phyloP scores from a whole-genome alignment of 2,329 filamentous ascomycete genomes.

The Xylaria sp. region DNA sequence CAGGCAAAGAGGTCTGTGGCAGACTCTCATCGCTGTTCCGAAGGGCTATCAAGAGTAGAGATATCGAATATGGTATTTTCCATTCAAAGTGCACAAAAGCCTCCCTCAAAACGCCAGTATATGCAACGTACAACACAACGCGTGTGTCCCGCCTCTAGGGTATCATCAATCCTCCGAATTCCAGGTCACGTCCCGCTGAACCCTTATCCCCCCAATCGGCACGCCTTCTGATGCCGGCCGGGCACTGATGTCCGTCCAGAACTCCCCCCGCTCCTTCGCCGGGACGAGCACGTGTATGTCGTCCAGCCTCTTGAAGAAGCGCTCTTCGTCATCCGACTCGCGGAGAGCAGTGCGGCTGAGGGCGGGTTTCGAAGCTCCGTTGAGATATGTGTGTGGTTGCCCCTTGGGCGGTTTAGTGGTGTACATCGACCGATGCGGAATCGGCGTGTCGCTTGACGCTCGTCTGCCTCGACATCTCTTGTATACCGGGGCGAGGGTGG shows the following conservation, averaged over 20 bases:
- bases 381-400: constrained; percentile 16
- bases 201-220: constrained; percentile 30
- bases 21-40: neutral
- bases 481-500: constrained; percentile 32
- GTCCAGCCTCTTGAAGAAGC: constrained; percentile 33
- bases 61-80: constrained; percentile 13
- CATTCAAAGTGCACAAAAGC: neutral
- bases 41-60: constrained; percentile 10
- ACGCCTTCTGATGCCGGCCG: constrained; percentile 27
- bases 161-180: constrained; percentile 33
- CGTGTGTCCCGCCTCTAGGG: constrained; percentile 18
- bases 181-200: constrained; percentile 38
- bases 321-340: constrained; percentile 37
- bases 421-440: constrained; percentile 28
- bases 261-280: constrained; percentile 31
- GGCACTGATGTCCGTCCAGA: constrained; percentile 38
- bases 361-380: neutral
- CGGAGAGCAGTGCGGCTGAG: constrained; percentile 28
- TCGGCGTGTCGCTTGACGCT: constrained; percentile 23
- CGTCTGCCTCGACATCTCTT: constrained; percentile 17
- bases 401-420: constrained; percentile 28
- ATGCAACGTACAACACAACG: constrained; percentile 30
- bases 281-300: constrained; percentile 35
- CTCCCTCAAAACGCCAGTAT: constrained; percentile 24
- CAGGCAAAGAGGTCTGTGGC: neutral